Evolutionary conservation across 2,329 filamentous ascomycete species (phyloP), one percentile per base, ranked within the genome.

Genomic region (Daldinia eschscholtzii): DNA sequence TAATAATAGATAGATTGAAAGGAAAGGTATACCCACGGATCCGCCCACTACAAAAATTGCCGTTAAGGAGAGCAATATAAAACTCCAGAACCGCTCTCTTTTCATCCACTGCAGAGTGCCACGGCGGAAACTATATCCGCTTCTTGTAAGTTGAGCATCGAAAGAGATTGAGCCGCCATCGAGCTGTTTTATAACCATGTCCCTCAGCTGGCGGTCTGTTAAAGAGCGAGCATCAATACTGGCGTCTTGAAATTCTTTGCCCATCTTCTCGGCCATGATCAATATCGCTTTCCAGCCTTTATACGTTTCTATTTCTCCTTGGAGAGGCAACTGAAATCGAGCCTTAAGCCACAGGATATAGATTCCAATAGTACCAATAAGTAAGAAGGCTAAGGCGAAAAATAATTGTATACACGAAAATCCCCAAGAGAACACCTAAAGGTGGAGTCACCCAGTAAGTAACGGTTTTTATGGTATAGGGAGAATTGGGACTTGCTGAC

Each of bases 331-430:
- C n/a, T 65, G 61, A 6, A 46, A 50, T 9, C 58, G 70, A 3
- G 71, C 67, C 46, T 70, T 68, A 13, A 73, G 53, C 68, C 73
- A 74, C 39, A 77, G 59, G 0, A 67, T 39, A 4, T 44, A 72
- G 20, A 69, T 68, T 6, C 74, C 73, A 30, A 71, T 37, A 0
- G 70, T 73, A 73, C 74, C 77, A 6, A 73, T 44, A 10, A 53
- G 18, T 1, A 75, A 53, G 4, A 67, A 23, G 1, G 66, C 10
- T 0, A 73, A 3, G 3, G 65, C 41, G 9, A 73, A 52, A 33
- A 73, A 72, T 1, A 72, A 46, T 50, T 77, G 76, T 42, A 77
- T 53, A 20, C 68, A 76, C 1, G 76, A 76, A 56, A 77, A 76
- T 1, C 75, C 76, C 74, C 75, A 78, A 48, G 73, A 69, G 33